Evolutionary conservation across 2,329 filamentous ascomycete genomes (phyloP), one percentile per base, ranked within the genome.

Genomic region (Xylaria arbuscula): DNA sequence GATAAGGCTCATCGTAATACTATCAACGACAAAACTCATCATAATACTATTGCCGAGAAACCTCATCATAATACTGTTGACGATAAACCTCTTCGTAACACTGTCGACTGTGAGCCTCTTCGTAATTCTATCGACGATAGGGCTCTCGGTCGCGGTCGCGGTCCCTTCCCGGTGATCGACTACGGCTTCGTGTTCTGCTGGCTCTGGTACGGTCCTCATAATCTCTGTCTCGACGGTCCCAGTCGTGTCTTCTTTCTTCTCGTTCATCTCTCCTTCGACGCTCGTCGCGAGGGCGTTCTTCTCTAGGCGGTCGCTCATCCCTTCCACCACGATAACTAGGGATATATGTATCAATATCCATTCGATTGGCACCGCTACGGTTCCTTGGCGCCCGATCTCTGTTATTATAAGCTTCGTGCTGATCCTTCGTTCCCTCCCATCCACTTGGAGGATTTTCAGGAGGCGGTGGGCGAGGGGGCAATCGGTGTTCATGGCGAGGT

Each of bases 381-480:
- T 72, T 79, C 67, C 81, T 75, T n/a, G 80, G 78, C 45, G 77
- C 70, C 15, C 70, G 72, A 8, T 76, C 76, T 58, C 78, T 70
- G n/a, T 81, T 64, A 13, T 55, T 60, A 69, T 81, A 81, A 11
- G 81, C 79, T 40, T 85, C 84, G 45, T 81, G 78, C 48, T 82
- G 81, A 56, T 83, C 83, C 73, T 77, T 69, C 6, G 74, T 70
- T 17, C 74, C 78, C 15, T 82, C 79, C 73, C 77, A 78, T 28
- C 80, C 81, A 56, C 78, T 79, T 57, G 73, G 69, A 70, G 80
- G 76, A 69, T 82, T 80, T 8, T 77, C 79, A 4, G 83, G 80
- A n/a, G 83, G 83, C 1, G 86, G 84, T 2, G 85, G 86, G 10
- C 85, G 80, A 3, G 84, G 85, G 3, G 84, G 85, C 13, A 86